Evolutionary conservation across 208 protist genomes (phyloP).

Genomic region (Crithidia bombi): DNA sequence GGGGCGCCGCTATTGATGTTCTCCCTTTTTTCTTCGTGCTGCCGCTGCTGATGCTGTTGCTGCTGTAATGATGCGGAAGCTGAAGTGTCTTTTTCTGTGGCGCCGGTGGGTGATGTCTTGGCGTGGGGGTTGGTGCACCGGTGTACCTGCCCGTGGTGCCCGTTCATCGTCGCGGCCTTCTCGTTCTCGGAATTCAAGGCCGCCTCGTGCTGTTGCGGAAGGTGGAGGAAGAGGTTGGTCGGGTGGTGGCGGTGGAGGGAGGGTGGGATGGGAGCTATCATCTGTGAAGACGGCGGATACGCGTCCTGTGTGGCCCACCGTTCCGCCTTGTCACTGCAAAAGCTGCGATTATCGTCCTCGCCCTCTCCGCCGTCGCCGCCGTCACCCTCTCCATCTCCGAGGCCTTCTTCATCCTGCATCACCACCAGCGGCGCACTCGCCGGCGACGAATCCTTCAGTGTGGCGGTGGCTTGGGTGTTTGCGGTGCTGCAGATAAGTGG

Average conservation of each 20-base stretch:
- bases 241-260: conserved; percentile 30
- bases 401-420: neutral
- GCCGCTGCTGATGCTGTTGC: too few relatives aligned
- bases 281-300: neutral
- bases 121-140: too few relatives aligned
- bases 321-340: neutral
- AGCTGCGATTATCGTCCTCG: neutral
- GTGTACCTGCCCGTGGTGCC: neutral
- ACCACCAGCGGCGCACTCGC: neutral
- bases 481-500: neutral
- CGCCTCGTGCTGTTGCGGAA: conserved; percentile 1
- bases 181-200: conserved; percentile 7
- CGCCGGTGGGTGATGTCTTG: too few relatives aligned
- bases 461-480: neutral
- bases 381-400: neutral
- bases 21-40: too few relatives aligned
- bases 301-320: too few relatives aligned
- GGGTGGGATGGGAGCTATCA: conserved; percentile 28
- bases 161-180: neutral
- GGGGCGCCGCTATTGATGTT: neutral
- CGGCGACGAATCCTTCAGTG: neutral
- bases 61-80: too few relatives aligned
- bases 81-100: too few relatives aligned
- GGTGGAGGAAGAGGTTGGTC: conserved; percentile 22
- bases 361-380: neutral